Evolutionary conservation across 2,329 filamentous ascomycete species (phyloP).

Genomic region (Mollisia scopiformis): DNA sequence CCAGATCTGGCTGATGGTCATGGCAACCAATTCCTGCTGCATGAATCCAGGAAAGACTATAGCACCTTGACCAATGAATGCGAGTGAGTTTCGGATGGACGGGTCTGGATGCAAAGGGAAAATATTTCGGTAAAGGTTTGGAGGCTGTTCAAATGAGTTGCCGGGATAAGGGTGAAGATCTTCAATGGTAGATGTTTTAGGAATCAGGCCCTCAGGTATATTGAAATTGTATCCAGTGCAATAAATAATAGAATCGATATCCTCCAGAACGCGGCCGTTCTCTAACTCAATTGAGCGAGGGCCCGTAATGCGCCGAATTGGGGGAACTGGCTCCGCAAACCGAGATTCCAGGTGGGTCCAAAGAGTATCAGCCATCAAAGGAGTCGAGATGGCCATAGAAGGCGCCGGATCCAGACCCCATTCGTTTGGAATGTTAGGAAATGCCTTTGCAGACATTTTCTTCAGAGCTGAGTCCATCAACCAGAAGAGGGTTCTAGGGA

Average conservation of each 20-base stretch:
- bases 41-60: background rate
- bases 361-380: background rate
- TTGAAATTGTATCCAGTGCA: constrained; percentile 3
- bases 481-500: background rate
- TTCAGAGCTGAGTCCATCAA: background rate
- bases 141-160: background rate
- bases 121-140: constrained; percentile 8
- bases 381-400: background rate
- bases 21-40: constrained; percentile 1
- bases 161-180: constrained; percentile 1
- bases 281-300: background rate
- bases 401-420: background rate
- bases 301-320: background rate
- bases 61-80: background rate
- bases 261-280: background rate
- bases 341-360: background rate
- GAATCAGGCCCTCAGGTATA: background rate
- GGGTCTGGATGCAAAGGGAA: constrained; percentile 2
- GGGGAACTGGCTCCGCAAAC: constrained; percentile 1
- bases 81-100: background rate
- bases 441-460: background rate
- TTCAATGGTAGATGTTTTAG: no score
- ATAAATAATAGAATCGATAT: constrained; percentile 4
- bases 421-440: background rate
- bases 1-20: constrained; percentile 5